Base-by-base conservation (phyloP, 768 basidiomycete species). In the Mycena capillaripes region DNA sequence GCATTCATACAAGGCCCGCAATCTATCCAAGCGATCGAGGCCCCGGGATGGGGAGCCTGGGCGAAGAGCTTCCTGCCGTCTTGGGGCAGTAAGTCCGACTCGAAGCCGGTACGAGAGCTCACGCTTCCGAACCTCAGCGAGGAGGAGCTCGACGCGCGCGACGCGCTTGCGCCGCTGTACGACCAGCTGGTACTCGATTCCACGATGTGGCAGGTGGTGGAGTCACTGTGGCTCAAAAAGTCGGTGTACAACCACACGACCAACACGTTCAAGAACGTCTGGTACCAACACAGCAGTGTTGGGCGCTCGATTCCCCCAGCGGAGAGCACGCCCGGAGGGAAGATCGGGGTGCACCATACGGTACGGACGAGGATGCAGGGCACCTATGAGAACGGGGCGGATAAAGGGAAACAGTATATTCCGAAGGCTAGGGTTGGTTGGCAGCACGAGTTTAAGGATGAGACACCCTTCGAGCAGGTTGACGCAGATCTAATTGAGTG, bases 351-450 rank as follows among this genome's bases (percentile, higher is more conserved):
- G 46, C 66, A 67, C 46, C 57, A 46, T 57, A 59, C 66, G 66
- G 66, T 67, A 59, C 55, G 34, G 66, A 67, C 59, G 66, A 67
- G 66, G 66, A 67, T 67, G 66, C 44, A 38, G 57, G 66, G 44
- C n/a, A 67, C 42, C 44, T 50, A 67, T 59, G 66, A 59, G 44
- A 67, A 67, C 29, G 66, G 66, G 19, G 40, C 56, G 44, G 57
- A 67, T 25, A 66, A 58, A 55, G 56, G 55, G 55, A 57, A 66
- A 46, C 29, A 23, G 55, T 67, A 67, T 67, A 50, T 59, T 19
- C 66, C 66, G 56, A 67, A 67, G 44, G 66, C 66, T 38, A 58
- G 44, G 56, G 6, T 67, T 40, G 66, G 66, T 29, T 59, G 66
- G 66, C 12, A 46, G 55, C 8, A 0, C 17, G 23, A 67, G 32